Evolutionary conservation across 495 filamentous ascomycete genomes (phyloP).

Genomic region (Lophium mytilinum): DNA sequence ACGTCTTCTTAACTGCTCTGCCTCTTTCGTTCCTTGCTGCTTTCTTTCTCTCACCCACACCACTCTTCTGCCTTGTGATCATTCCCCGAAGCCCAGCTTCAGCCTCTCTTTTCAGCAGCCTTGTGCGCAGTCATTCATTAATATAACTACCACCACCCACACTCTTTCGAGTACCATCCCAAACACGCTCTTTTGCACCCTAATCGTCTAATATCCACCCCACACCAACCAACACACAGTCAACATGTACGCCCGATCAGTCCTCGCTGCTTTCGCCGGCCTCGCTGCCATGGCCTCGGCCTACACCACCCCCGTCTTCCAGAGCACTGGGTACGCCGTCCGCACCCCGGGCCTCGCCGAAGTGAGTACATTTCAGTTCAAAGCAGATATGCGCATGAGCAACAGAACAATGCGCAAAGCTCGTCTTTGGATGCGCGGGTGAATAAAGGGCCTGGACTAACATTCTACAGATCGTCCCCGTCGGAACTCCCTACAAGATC

Average conservation of each 20-base stretch:
- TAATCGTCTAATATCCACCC: conserved; percentile 17
- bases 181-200: not conserved
- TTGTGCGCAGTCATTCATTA: conserved; percentile 13
- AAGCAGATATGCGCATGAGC: not conserved
- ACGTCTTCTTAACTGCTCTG: not conserved
- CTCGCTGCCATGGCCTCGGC: conserved; percentile 47
- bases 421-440: not conserved
- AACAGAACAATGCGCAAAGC: not conserved
- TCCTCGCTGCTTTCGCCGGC: conserved; percentile 38
- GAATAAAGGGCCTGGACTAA: not conserved
- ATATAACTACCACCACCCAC: not conserved
- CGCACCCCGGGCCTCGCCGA: conserved; percentile 42
- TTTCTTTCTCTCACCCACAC: conserved; percentile 1
- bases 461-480: conserved; percentile 37
- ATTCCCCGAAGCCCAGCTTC: conserved; percentile 17
- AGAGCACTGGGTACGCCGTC: conserved; percentile 52
- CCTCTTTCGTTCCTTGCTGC: conserved; percentile 6
- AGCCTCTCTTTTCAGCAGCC: conserved; percentile 19
- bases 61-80: conserved; percentile 3
- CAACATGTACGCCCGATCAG: conserved; percentile 35
- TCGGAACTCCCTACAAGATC: conserved; percentile 50
- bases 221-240: not conserved
- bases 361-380: conserved; percentile 6
- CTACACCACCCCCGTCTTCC: conserved; percentile 38
- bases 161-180: conserved; percentile 1